Base-by-base conservation (phyloP, 306 rosid species). In the Pachyrhizus erosus region DNA sequence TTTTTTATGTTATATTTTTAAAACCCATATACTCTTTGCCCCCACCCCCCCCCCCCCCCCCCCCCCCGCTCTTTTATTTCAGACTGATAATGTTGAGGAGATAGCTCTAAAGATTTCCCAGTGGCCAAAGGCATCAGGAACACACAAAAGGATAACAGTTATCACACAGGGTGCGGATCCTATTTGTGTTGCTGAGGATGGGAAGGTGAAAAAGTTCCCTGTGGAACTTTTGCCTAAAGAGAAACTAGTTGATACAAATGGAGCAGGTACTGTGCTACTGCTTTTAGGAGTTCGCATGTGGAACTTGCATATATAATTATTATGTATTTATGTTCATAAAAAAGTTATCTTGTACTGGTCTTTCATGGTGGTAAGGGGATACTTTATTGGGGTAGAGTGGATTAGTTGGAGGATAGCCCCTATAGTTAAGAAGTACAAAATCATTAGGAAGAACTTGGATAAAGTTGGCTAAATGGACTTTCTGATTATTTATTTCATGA, bases 81-180 rank as follows among this genome's bases (percentile, higher is more conserved):
- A 91, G 97, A 93, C 94, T 45, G 93, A 91, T 40, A 86, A 90
- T 78, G 90, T 93, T 0, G 94, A 93, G 88, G 93, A 93, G 91
- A 93, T 91, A 15, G 98, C 98, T 70, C 29, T 91, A 4, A 93
- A 91, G 91, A 90, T 93, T 84, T 93, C 94, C 68, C 91, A 88
- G 84, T 87, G 87, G 90, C 94, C 92, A 24, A 93, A 91, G 86
- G 93, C 90, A 73, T 91, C 96, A 0, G 93, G 87, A 75, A 84
- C 88, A 3, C 91, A 73, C 83, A 93, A 90, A 91, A 91, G 98
- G 86, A 93, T 91, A 71, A 89, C 98, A 18, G 91, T 93, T n/a
- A 93, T 93, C 80, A 91, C 98, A 61, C 98, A 94, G 83, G 98
- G 98, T 68, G 88, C 92, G 5, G 97, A 94, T 80, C 94, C 97